Base-by-base conservation (phyloP, 2,329 filamentous ascomycete species). In the Fusarium staphyleae region DNA sequence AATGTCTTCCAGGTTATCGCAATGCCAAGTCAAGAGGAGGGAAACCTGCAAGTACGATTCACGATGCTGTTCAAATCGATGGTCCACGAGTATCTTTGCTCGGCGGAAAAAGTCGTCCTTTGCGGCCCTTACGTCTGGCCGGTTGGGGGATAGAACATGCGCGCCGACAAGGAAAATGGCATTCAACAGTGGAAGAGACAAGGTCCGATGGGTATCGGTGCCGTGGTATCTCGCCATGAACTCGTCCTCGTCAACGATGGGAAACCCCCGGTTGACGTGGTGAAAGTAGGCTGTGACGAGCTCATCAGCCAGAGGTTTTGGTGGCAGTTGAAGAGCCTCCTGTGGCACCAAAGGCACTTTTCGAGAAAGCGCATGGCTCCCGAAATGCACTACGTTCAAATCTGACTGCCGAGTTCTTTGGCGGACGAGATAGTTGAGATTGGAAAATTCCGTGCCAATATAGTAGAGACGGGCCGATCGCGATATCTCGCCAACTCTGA, bases 371-470 rank as follows among this genome's bases (percentile, higher is more conserved):
- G 70, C 64, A 19, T 69, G 65, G 22, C 68, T 74, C 19, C 65
- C 65, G 35, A 72, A 75, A 57, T 77, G 75, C 22, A 71, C 63
- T 4, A 70, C 66, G 45, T 63, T 55, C 19, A 66, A 62, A 11
- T 69, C 52, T 15, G 63, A 47, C 34, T 66, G 58, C 11, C 65
- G 54, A 10, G 70, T 68, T 52, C 79, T 77, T 55, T 82, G 80
- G 11, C 79, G 77, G 22, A 83, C 76, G 34, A 83, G 69, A 57
- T 82, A 82, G 48, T 81, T 81, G 60, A 83, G 74, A 52, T 83
- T 84, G 28, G 81, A 84, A 52, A 81, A 75, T 56, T 82, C 80
- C 48, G 80, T 79, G 6, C 81, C 81, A 36, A 84, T 80, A 60
- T 81, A 84, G 49, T 79, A 81, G 10, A 80, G 76, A 18, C 80